Evolutionary conservation across 331 rosid species (phyloP).

Genomic region (Cydonia oblonga): DNA sequence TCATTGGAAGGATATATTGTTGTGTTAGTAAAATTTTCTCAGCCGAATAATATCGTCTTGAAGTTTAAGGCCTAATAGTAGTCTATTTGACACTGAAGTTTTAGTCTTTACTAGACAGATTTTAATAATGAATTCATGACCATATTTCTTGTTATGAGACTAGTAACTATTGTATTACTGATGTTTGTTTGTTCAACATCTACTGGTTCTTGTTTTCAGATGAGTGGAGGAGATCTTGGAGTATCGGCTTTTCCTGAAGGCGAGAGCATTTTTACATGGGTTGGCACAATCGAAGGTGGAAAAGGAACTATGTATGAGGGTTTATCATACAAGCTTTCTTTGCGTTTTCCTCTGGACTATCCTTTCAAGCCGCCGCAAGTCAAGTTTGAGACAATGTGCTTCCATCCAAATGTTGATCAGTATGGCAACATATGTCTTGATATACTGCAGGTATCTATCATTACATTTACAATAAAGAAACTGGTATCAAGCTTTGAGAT

Average conservation of each 20-base stretch:
- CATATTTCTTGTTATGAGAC: neutral
- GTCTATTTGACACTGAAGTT: neutral
- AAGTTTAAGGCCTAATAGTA: neutral
- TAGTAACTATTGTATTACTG: neutral
- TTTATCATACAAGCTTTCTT: constrained; percentile 86
- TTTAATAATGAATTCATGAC: neutral
- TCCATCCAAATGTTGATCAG: constrained; percentile 96
- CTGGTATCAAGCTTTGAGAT: neutral
- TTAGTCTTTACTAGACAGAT: neutral
- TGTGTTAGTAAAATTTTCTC: neutral
- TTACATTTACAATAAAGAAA: neutral
- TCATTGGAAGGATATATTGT: too few species aligned
- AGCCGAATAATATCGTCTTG: neutral
- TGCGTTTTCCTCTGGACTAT: constrained; percentile 77
- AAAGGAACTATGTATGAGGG: constrained; percentile 84
- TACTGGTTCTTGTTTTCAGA: constrained; percentile 28
- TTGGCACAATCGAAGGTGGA: constrained; percentile 96
- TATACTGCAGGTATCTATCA: constrained; percentile 70
- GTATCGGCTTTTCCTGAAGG: constrained; percentile 90
- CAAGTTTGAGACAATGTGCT: constrained; percentile 89
- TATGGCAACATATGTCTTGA: constrained; percentile 95
- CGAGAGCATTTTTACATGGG: constrained; percentile 85
- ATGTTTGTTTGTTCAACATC: neutral
- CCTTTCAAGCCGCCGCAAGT: constrained; percentile 94
- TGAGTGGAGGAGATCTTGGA: constrained; percentile 84